These are phyloP conservation scores for Powellomyces hirtus DNA, from an alignment of 192 early-diverging fungal genomes.

Conservation along the genomic window DNA sequence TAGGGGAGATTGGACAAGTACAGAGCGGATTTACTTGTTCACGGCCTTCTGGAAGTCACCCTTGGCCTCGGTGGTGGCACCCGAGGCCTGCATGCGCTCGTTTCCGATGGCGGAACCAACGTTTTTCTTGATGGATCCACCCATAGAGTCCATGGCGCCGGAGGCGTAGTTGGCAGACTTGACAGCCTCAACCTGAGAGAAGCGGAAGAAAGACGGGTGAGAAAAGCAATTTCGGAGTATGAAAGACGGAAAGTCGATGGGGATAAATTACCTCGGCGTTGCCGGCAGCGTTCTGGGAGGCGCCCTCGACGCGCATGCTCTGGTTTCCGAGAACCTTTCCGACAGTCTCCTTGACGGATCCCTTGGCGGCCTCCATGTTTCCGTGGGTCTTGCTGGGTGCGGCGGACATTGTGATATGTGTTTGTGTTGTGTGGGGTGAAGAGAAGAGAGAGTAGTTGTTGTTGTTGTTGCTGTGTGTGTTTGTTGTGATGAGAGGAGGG, in stretches of 20 bases:
- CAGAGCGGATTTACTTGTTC: too few species aligned
- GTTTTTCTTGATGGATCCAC: constrained; percentile 45
- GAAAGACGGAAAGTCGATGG: too few species aligned
- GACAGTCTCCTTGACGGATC: constrained; percentile 29
- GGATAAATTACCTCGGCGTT: constrained; percentile 25
- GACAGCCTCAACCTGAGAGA: too few species aligned
- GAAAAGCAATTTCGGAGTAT: too few species aligned
- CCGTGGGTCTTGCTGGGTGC: background rate
- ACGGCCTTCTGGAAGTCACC: constrained; percentile 42
- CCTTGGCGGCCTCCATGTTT: constrained; percentile 13
- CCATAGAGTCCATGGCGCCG: constrained; percentile 45
- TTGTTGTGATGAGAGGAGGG: background rate
- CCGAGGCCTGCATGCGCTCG: constrained; percentile 30
- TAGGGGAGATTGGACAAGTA: too few species aligned
- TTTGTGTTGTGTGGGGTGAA: background rate
- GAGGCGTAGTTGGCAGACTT: constrained; percentile 29
- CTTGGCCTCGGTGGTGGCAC: constrained; percentile 42
- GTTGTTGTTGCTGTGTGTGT: background rate
- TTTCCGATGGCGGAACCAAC: constrained; percentile 41
- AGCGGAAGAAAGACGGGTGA: too few species aligned
- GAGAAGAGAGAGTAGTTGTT: background rate
- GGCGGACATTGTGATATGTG: background rate
- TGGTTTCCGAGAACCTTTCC: constrained; percentile 19
- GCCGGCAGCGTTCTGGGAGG: constrained; percentile 20
- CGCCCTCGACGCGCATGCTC: constrained; percentile 19